Conservation (phyloP, 495 filamentous ascomycete species). For the Aspergillus panamensis region DNA sequence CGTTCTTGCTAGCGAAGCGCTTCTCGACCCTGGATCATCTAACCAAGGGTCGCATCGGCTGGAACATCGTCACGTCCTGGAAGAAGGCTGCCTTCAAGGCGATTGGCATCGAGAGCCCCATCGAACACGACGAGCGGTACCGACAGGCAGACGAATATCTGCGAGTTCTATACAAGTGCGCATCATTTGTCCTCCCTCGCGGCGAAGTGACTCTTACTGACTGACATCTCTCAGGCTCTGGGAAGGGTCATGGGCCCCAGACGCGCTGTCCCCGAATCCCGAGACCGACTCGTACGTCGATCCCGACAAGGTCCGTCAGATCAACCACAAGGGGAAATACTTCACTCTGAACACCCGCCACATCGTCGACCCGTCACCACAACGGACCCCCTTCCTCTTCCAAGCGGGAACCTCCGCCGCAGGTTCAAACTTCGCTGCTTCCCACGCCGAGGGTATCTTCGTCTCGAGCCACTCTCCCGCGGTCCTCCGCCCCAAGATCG, state of each 20-base stretch:
- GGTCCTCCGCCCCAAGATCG: constrained; percentile 50
- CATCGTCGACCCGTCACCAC: constrained; percentile 58
- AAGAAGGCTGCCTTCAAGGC: constrained; percentile 58
- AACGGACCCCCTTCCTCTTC: constrained; percentile 61
- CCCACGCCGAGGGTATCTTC: constrained; percentile 63
- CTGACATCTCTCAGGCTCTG: constrained; percentile 41
- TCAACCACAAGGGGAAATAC: constrained; percentile 58
- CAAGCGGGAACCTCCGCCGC: constrained; percentile 60
- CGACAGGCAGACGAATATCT: constrained; percentile 60
- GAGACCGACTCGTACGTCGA: constrained; percentile 51
- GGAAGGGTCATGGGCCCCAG: constrained; percentile 58
- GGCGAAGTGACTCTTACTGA: background rate
- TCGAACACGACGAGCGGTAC: constrained; percentile 62
- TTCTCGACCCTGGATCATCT: constrained; percentile 64
- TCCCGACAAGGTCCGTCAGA: constrained; percentile 53
- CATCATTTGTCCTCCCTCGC: background rate
- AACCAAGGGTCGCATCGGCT: constrained; percentile 56
- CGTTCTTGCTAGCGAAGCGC: constrained; percentile 55
- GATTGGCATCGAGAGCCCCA: constrained; percentile 52
- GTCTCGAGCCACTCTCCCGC: constrained; percentile 53
- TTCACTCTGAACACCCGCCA: constrained; percentile 50
- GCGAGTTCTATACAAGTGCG: constrained; percentile 51
- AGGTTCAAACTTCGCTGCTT: constrained; percentile 55
- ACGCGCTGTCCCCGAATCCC: constrained; percentile 48
- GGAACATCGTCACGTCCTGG: constrained; percentile 65